Base-by-base conservation (phyloP, 257 asterid genomes). In the Solanum raphanifolium region DNA sequence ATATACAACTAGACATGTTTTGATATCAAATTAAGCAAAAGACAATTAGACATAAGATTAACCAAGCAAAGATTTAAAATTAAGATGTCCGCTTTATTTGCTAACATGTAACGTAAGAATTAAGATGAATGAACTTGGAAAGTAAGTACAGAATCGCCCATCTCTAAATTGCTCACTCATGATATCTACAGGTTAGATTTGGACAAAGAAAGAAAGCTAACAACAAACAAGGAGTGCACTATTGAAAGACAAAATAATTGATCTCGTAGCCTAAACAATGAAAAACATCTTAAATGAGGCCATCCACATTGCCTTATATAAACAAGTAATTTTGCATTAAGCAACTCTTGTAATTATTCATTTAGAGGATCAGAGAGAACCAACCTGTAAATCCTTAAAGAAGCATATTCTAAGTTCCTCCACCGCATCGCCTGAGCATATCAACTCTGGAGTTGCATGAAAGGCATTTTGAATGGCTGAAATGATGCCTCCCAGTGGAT, bases 381-480 rank as follows among this genome's bases (percentile, higher is more conserved):
- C 82, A 86, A 95, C 99, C 98, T 89, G 91, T 91, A 97, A 96
- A 89, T 94, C 92, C 94, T 97, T 97, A 66, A 89, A 88, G 96
- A 97, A 96, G 94, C 99, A 97, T 86, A 97, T 82, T 31, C 90
- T 89, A 74, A 97, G 94, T 88, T 97, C 99, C 93, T 94, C 92
- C 82, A 97, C 78, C 71, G 98, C 96, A 90, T 35, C 98, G 46
- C 93, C 90, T 16, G 94, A 88, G 94, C 99, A 97, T 87, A 90
- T 86, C 71, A 96, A 25, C 90, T 92, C 94, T 65, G 99, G 98
- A 86, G 98, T 96, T 88, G 90, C 73, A 85, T 94, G 93, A 92
- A 95, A 97, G 89, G 95, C 98, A 89, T 94, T 96, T 92, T 96
- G 95, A 85, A 97, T 91, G 86, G 99, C 95, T 86, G 98, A 71